phyloP scores from a whole-genome alignment of 1,284 basidiomycete genomes.

The Ustilago hordei region DNA sequence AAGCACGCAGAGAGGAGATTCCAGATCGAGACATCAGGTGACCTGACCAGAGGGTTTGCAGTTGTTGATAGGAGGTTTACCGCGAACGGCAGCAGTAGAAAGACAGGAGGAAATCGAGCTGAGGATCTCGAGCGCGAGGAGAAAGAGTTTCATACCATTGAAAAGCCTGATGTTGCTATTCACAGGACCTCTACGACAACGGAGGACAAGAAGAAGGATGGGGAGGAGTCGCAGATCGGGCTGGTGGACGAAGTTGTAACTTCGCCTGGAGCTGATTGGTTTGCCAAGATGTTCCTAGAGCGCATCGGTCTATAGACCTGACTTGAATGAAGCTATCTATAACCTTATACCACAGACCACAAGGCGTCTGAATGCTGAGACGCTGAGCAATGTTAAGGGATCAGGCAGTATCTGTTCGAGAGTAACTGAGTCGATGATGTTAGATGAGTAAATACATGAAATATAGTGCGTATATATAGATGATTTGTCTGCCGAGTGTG shows the following conservation, averaged over 20 bases:
- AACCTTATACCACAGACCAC: not conserved
- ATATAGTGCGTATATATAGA: no score
- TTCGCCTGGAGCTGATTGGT: constrained; percentile 59
- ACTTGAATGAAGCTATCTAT: not conserved
- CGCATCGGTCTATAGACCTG: constrained; percentile 31
- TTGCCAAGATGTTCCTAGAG: constrained; percentile 51
- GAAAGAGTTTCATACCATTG: constrained; percentile 22
- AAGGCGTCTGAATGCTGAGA: no score
- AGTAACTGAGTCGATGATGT: no score
- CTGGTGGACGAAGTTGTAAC: constrained; percentile 49
- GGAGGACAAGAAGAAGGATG: not conserved
- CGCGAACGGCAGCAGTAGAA: constrained; percentile 43
- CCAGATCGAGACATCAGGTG: constrained; percentile 60
- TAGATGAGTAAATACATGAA: no score
- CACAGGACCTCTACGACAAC: constrained; percentile 1
- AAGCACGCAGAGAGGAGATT: constrained; percentile 39
- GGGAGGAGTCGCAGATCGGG: constrained; percentile 28
- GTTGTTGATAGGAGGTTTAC: constrained; percentile 57
- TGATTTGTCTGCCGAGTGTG: no score
- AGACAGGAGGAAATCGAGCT: constrained; percentile 42
- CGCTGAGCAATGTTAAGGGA: not conserved
- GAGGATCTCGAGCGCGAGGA: constrained; percentile 29
- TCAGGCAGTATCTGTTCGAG: no score
- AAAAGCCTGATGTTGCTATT: constrained; percentile 28
- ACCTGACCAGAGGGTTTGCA: constrained; percentile 61